phyloP scores from a whole-genome alignment of 2,329 filamentous ascomycete genomes.

The Aspergillus latus region DNA sequence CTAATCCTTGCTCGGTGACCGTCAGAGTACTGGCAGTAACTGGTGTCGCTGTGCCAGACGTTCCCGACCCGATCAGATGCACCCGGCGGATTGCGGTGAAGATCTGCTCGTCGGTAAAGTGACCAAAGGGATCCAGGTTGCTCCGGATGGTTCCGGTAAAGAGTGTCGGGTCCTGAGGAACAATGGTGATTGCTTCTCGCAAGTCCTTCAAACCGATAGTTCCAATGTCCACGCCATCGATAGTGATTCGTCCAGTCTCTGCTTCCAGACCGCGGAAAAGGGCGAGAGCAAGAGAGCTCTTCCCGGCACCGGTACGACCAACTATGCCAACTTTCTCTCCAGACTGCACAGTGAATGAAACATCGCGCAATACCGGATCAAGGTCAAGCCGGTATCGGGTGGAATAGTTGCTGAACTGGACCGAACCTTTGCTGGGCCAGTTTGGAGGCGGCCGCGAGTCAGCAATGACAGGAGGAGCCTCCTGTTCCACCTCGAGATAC shows the following conservation, averaged over 20 bases:
- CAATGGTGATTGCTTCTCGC: conserved; percentile 91
- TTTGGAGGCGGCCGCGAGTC: conserved; percentile 72
- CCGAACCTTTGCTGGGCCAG: conserved; percentile 82
- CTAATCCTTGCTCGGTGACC: conserved; percentile 23
- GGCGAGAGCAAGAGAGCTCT: conserved; percentile 90
- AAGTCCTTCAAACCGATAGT: conserved; percentile 89
- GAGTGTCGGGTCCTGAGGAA: conserved; percentile 89
- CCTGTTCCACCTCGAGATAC: conserved; percentile 93
- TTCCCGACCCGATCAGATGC: conserved; percentile 67
- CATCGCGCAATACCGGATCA: conserved; percentile 77
- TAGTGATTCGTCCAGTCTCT: conserved; percentile 81
- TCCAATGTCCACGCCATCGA: conserved; percentile 89
- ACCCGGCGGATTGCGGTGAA: conserved; percentile 84
- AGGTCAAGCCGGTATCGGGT: conserved; percentile 86
- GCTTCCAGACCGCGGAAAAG: conserved; percentile 93
- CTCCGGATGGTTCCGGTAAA: conserved; percentile 89
- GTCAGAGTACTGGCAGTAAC: conserved; percentile 30
- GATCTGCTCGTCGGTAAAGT: conserved; percentile 87
- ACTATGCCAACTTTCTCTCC: conserved; percentile 95
- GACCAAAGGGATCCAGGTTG: conserved; percentile 91
- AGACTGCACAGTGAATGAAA: conserved; percentile 82
- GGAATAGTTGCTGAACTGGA: conserved; percentile 86
- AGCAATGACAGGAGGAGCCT: conserved; percentile 74
- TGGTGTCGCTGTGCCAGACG: conserved; percentile 39
- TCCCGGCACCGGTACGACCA: conserved; percentile 90